phyloP scores from a whole-genome alignment of 2,329 filamentous ascomycete genomes.

The Aspergillus versicolor region DNA sequence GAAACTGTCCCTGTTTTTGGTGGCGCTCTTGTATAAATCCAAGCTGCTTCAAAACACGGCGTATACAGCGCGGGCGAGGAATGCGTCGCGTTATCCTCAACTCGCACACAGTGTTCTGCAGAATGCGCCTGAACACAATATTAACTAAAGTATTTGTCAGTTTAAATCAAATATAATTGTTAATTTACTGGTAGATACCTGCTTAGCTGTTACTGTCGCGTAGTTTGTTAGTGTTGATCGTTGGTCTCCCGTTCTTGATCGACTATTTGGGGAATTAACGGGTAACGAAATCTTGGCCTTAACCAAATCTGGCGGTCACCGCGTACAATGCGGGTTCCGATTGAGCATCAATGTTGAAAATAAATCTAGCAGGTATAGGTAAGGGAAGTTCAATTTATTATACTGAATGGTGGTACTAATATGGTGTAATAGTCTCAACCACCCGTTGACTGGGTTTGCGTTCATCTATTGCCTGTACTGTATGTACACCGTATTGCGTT shows the following conservation, averaged over 20 bases:
- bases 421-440: neutral
- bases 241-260: neutral
- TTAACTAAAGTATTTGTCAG: neutral
- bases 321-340: neutral
- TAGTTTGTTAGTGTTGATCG: neutral
- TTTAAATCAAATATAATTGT: neutral
- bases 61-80: neutral
- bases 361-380: neutral
- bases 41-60: neutral
- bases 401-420: neutral
- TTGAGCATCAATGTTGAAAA: neutral
- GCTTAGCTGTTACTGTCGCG: neutral
- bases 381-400: neutral
- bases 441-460: neutral
- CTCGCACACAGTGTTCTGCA: neutral
- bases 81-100: conserved; percentile 12
- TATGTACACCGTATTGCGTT: neutral
- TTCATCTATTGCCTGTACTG: neutral
- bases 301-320: conserved; percentile 6
- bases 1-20: neutral
- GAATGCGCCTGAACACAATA: neutral
- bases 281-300: conserved; percentile 11
- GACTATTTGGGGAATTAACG: conserved; percentile 1
- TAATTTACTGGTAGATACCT: neutral
- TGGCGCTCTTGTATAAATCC: neutral